phyloP scores from a whole-genome alignment of 2,329 filamentous ascomycete species.

The Corniculantispora saksenae region DNA sequence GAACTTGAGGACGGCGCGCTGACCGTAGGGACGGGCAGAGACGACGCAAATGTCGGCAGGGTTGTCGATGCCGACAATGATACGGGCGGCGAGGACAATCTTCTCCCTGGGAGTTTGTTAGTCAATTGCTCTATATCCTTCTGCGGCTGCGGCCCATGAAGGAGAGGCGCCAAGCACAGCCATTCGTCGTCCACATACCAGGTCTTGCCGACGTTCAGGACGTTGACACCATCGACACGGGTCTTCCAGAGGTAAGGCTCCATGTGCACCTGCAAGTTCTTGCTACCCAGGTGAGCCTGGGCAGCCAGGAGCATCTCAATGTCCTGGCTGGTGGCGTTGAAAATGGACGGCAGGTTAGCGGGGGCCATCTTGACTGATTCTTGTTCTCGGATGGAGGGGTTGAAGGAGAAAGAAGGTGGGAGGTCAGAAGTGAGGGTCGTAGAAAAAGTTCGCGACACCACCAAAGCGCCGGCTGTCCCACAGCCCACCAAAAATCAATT shows the following conservation, averaged over 20 bases:
- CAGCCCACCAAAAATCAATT: conserved; percentile 32
- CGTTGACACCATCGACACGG: conserved; percentile 95
- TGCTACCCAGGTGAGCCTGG: conserved; percentile 93
- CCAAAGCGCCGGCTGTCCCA: not conserved
- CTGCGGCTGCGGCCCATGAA: not conserved
- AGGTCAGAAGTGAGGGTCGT: conserved; percentile 30
- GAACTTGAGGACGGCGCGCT: conserved; percentile 99
- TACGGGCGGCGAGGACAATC: conserved; percentile 97
- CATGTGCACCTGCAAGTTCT: conserved; percentile 99
- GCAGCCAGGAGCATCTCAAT: conserved; percentile 99
- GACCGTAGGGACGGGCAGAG: conserved; percentile 98
- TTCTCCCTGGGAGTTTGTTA: conserved; percentile 74
- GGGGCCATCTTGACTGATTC: conserved; percentile 81
- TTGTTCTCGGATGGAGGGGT: conserved; percentile 36
- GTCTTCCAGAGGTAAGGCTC: conserved; percentile 99
- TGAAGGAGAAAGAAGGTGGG: conserved; percentile 29
- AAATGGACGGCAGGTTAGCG: conserved; percentile 87
- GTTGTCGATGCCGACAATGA: conserved; percentile 99
- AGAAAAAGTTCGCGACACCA: conserved; percentile 46
- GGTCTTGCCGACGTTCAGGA: conserved; percentile 99
- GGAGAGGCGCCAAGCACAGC: not conserved
- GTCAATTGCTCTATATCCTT: not conserved
- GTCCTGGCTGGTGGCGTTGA: conserved; percentile 97
- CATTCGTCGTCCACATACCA: conserved; percentile 66
- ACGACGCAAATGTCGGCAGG: conserved; percentile 99